phyloP scores from a whole-genome alignment of 495 filamentous ascomycete species.

The Hypoxylon cercidicola region DNA sequence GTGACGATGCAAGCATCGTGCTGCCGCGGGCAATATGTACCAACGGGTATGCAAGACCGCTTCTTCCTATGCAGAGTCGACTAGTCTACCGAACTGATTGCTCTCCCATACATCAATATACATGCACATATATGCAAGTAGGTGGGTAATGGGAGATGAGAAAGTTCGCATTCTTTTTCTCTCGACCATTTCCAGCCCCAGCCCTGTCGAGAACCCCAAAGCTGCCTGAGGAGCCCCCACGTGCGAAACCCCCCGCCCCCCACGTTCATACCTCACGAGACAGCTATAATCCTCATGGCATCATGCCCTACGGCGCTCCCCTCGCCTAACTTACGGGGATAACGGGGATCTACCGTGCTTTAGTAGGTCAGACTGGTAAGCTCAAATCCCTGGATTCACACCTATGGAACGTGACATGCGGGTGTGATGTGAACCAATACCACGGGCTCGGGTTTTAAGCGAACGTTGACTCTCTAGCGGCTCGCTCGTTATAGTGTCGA shows the following conservation, averaged over 20 bases:
- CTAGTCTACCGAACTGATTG: neutral
- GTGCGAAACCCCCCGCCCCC: neutral
- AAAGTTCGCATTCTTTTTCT: slow-evolving; percentile 11
- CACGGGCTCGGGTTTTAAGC: slow-evolving; percentile 22
- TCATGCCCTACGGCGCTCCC: neutral
- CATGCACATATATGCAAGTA: neutral
- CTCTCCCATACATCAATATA: neutral
- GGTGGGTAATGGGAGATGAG: neutral
- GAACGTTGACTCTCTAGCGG: neutral
- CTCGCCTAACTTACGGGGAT: neutral
- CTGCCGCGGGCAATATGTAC: neutral
- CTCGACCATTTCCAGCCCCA: slow-evolving; percentile 17
- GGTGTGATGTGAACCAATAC: slow-evolving; percentile 13
- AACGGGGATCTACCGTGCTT: slow-evolving; percentile 15
- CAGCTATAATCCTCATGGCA: neutral
- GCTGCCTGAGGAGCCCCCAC: slow-evolving; percentile 17
- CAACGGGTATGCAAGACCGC: slow-evolving; percentile 30
- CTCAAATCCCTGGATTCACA: slow-evolving; percentile 2
- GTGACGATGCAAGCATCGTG: slow-evolving; percentile 9
- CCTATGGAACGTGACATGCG: neutral
- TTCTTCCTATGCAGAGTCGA: slow-evolving; percentile 24
- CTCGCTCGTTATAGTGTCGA: too few species aligned
- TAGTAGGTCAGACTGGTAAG: neutral
- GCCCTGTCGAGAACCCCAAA: neutral
- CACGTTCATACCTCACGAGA: slow-evolving; percentile 17